Evolutionary conservation across 2,329 filamentous ascomycete genomes (phyloP), one percentile per base, ranked within the genome.

Genomic region (Beauveria australis): DNA sequence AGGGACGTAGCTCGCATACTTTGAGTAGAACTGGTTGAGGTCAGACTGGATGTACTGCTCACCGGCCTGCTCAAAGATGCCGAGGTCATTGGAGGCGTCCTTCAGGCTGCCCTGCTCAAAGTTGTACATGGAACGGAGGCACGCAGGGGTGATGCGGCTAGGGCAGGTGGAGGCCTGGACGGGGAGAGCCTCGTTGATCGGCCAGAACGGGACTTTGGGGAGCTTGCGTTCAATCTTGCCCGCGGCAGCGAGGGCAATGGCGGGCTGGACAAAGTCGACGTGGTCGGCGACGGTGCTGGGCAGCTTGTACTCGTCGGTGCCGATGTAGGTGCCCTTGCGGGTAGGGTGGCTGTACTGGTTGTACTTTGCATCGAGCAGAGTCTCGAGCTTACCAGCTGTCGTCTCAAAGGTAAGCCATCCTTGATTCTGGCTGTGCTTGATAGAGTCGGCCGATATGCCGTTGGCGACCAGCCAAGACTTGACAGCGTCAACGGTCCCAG

Each of bases 401-500:
- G 64, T 55, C 26, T 63, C 53, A 48, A 65, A 65, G 30, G 60
- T 47, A 10, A 65, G 40, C 64, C 81, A 84, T 59, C 77, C 77
- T 49, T 78, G 75, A n/a, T 78, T 78, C 40, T 75, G 72, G 0
- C 81, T 80, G 48, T 81, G 76, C 47, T 71, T 71, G 55, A 85
- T 73, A 6, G 79, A 75, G 2, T 73, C 71, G 3, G 68, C 66
- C 37, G 74, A 65, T 60, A 86, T 81, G 7, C 83, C 84, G 44
- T 77, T 74, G 12, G 69, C 67, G 19, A 73, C 68, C 8, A 86
- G 74, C 83, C 83, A 86, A 7, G 74, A 66, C 65, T 76, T 76
- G 28, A 85, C 79, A 2, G 77, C 71, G 19, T 78, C 72, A 6
- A 83, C 75, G 3, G 79, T 72, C 44, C 80, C 77, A 12, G 69